Evolutionary conservation across 2,329 filamentous ascomycete genomes (phyloP), one percentile per base, ranked within the genome.

Genomic region (Colletotrichum viniferum): DNA sequence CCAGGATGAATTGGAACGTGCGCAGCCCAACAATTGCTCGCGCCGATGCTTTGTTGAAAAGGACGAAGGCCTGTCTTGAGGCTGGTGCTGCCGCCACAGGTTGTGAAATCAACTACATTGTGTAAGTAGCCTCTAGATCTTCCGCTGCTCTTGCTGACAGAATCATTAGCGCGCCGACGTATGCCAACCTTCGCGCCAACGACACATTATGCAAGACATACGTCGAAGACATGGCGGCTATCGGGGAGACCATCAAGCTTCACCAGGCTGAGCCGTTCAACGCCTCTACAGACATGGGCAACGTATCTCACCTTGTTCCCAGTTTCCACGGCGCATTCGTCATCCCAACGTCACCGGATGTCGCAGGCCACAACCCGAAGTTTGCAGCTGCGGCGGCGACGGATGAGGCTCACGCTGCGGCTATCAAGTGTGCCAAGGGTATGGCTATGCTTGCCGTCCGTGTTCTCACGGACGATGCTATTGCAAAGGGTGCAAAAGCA

Each of bases 241-340:
- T 85, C 3, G 85, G 82, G 13, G 82, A 83, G 48, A 84, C 83
- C 12, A 80, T 87, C 18, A 74, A 85, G n/a, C 63, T 79, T 18
- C 76, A 77, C 21, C 81, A 84, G 38, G 82, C 86, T 0, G 84
- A 85, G 65, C 80, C 85, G 2, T 79, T 87, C 72, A 79, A 79
- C 14, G 82, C 81, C 16, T 88, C 87, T 1, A 88, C 88, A 0
- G 87, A 89, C 79, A 88, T 88, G 87, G 88, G 88, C 28, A 90
- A 90, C 69, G 87, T 90, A 12, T 86, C 85, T 13, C 87, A 89
- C 65, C 76, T 84, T 2, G 81, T 87, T 3, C 88, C 88, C 2
- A 85, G 84, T 5, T 86, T 90, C 65, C 88, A 90, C 76, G 86
- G 86, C 5, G 86, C 84, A 36, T 89, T 90, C 72, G 82, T 80